Base-by-base conservation (phyloP, 2,329 filamentous ascomycete genomes). In the Pseudocercospora cruenta region DNA sequence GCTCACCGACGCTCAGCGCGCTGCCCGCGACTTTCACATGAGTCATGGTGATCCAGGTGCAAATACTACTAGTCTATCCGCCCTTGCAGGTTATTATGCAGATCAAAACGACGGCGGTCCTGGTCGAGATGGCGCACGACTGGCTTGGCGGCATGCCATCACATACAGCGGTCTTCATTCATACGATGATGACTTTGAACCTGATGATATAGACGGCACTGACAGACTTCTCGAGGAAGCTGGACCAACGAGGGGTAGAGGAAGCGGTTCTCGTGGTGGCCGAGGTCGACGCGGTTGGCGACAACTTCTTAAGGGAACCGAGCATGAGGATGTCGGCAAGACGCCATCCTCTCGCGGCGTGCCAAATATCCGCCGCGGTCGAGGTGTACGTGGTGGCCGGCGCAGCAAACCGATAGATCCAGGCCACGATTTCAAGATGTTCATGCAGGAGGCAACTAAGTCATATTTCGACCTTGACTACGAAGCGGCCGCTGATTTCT, bases 361-460 rank as follows among this genome's bases (percentile, higher is more conserved):
- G 47, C 61, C 63, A 5, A 61, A 64, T 51, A 64, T 67, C 28
- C 63, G 65, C 45, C 54, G 51, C 16, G 68, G 67, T 54, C 67
- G 71, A 5, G 69, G 75, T 57, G 31, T 36, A 8, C 70, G 74
- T 55, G 72, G 72, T 14, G 75, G 73, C n/a, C 36, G 59, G 9
- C 80, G 80, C 57, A 78, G 79, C 28, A 87, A 88, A 75, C 85
- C 87, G 24, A 88, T 87, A 8, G 90, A 91, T 75, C 90, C 89
- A 16, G 87, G 89, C 53, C 87, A 85, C 47, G 89, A 93, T 71
- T 91, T 93, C 76, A 92, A 90, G 72, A 82, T 86, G 47, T 82
- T 89, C 49, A 83, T 93, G 58, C 84, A 86, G 55, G 83, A 86
- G 73, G 91, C 91, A 2, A 91, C 88, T 65, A 84, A 89, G 66